Base-by-base conservation (phyloP, 495 filamentous ascomycete species). In the Baudoinia panamericana region DNA sequence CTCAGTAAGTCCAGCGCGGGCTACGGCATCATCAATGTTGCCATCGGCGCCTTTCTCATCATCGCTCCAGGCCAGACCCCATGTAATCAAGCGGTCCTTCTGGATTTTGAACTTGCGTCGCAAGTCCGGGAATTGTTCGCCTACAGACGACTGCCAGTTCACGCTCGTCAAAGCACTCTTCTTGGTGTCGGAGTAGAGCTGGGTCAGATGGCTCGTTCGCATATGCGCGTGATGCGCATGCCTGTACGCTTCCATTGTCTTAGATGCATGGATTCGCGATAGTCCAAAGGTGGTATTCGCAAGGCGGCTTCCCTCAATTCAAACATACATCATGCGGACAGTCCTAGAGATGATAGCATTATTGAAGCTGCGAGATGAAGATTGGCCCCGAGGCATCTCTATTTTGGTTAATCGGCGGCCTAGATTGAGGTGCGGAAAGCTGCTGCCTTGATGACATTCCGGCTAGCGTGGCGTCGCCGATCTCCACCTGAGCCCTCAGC, bases 31-130 rank as follows among this genome's bases (percentile, higher is more conserved):
- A 56, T 93, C 86, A 55, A 93, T 93, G 56, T 76, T 72, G 48
- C 82, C 84, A 48, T 80, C 74, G 46, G 75, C 68, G 6, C 65
- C 67, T 26, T 64, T 68, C 46, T 66, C 74, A 28, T 68, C 70
- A 51, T 90, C 84, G 36, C 75, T 87, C 87, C 87, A 95, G 56
- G 88, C 81, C 41, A 93, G 62, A 2, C 84, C 87, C 87, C 87
- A 95, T 27, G 78, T 78, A 32, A 88, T 73, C 46, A 93, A 64
- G 22, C 87, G 65, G 59, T 80, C 73, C 55, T 80, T 80, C 56
- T 82, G 76, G 53, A 78, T 75, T 37, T 70, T 64, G 47, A 74
- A 71, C 43, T 69, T 72, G 22, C 65, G 65, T 41, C 78, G 68
- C 18, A 78, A 57, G 16, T 64, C 61, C 15, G 68, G 61, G 4